Evolutionary conservation across 73 alveolate genomes (phyloP).

Genomic region (Paramecium sexaurelia): DNA sequence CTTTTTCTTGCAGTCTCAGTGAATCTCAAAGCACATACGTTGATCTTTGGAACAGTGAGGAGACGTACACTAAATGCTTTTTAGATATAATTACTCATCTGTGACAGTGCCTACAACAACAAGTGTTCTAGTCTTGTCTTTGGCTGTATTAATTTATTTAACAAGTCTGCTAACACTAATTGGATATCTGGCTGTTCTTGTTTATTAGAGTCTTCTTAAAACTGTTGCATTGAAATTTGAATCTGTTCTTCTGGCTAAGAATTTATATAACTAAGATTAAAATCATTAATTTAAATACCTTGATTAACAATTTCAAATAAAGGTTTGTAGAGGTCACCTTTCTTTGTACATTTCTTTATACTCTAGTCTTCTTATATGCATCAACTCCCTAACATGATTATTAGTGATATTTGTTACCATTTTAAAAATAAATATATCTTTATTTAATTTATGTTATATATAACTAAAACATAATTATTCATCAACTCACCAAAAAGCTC

Average conservation of each 20-base stretch:
- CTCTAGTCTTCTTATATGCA: conserved; percentile 60
- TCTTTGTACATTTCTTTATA: conserved; percentile 49
- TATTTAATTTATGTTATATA: conserved; percentile 12
- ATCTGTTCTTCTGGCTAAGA: conserved; percentile 97
- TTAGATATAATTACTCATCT: conserved; percentile 72
- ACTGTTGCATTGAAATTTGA: conserved; percentile 93
- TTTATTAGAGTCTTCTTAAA: conserved; percentile 87
- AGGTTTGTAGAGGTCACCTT: conserved; percentile 72
- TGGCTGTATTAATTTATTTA: conserved; percentile 74
- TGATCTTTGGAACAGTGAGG: conserved; percentile 90
- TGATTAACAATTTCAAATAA: conserved; percentile 63
- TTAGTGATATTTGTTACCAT: conserved; percentile 14
- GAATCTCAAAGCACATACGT: conserved; percentile 95
- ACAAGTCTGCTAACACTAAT: conserved; percentile 91
- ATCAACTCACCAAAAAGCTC: background rate
- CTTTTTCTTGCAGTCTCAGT: conserved; percentile 99
- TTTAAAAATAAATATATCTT: conserved; percentile 18
- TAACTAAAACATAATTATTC: background rate
- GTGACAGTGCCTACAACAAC: conserved; percentile 98
- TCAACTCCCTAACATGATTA: conserved; percentile 45
- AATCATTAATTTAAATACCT: background rate
- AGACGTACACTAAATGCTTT: conserved; percentile 73
- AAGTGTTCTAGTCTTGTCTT: conserved; percentile 78
- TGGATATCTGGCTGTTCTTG: conserved; percentile 92
- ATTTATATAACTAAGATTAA: conserved; percentile 84